Evolutionary conservation across 2,329 filamentous ascomycete genomes (phyloP).

Genomic region (Sporothrix phasma): DNA sequence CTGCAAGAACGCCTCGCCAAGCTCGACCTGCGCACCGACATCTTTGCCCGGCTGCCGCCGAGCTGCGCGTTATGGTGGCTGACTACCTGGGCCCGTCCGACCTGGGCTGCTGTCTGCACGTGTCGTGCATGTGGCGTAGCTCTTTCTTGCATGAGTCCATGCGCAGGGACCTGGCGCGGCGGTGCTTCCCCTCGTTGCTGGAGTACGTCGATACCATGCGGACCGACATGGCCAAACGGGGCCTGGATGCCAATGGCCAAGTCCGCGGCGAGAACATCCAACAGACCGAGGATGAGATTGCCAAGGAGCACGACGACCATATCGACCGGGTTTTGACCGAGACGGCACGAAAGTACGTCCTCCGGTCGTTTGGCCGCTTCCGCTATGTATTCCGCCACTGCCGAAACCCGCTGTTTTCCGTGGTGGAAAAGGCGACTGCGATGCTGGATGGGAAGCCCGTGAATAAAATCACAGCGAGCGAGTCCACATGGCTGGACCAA

Average conservation of each 20-base stretch:
- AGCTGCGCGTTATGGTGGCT: constrained; percentile 18
- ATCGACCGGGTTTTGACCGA: constrained; percentile 5
- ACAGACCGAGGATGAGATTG: not conserved
- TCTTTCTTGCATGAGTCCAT: constrained; percentile 10
- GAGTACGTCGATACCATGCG: constrained; percentile 13
- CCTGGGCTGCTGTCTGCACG: constrained; percentile 17
- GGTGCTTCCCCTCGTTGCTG: constrained; percentile 16
- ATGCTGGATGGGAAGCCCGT: not conserved
- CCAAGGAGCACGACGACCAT: not conserved
- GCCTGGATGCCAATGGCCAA: not conserved
- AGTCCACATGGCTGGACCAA: not conserved
- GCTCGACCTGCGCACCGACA: constrained; percentile 18
- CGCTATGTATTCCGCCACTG: constrained; percentile 11
- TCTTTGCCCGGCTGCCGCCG: constrained; percentile 16
- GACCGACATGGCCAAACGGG: not conserved
- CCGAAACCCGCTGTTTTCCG: not conserved
- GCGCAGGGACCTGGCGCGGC: constrained; percentile 1
- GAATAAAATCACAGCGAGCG: not conserved
- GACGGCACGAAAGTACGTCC: constrained; percentile 8
- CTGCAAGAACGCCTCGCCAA: constrained; percentile 11
- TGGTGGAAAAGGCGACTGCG: not conserved
- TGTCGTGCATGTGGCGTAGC: constrained; percentile 16
- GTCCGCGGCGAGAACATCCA: not conserved
- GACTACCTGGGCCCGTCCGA: constrained; percentile 14
- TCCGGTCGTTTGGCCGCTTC: constrained; percentile 12